Conservation (phyloP, 176 grass and related monocot genomes). For the Alopecurus myosuroides region DNA sequence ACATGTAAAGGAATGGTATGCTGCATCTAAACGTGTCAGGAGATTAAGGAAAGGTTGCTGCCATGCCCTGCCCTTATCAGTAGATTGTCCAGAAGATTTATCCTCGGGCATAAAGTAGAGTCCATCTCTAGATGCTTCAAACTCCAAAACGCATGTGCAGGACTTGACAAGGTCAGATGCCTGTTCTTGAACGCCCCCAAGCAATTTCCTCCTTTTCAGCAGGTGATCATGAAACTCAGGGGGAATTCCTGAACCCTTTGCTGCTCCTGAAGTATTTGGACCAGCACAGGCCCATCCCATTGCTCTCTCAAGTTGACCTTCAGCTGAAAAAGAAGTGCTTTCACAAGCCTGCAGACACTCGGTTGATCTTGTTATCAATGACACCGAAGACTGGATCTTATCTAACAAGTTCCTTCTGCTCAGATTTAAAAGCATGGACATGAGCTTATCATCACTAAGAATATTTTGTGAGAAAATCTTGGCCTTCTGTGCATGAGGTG, state of each 20-base stretch:
- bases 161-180: constrained; percentile 71
- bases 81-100: constrained; percentile 57
- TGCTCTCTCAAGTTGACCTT: constrained; percentile 92
- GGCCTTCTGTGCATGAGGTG: constrained; percentile 45
- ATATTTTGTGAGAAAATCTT: constrained; percentile 76
- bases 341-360: constrained; percentile 87
- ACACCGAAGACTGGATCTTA: constrained; percentile 85
- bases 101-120: constrained; percentile 61
- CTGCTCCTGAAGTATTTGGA: constrained; percentile 46
- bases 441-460: constrained; percentile 69
- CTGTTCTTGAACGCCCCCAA: constrained; percentile 55
- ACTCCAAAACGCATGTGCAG: constrained; percentile 82
- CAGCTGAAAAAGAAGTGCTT: constrained; percentile 65
- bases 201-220: constrained; percentile 70
- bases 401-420: constrained; percentile 78
- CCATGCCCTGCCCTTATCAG: constrained; percentile 65
- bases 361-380: constrained; percentile 67
- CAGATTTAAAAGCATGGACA: constrained; percentile 58
- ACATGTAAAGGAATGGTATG: constrained; percentile 86
- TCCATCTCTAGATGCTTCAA: constrained; percentile 92
- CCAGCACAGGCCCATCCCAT: constrained; percentile 97
- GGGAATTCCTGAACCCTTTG: constrained; percentile 73
- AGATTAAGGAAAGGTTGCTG: constrained; percentile 75
- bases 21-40: constrained; percentile 65
- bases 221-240: constrained; percentile 82